Evolutionary conservation across 78 protist genomes (phyloP).

Genomic region (Dictyostelium firmibasis): DNA sequence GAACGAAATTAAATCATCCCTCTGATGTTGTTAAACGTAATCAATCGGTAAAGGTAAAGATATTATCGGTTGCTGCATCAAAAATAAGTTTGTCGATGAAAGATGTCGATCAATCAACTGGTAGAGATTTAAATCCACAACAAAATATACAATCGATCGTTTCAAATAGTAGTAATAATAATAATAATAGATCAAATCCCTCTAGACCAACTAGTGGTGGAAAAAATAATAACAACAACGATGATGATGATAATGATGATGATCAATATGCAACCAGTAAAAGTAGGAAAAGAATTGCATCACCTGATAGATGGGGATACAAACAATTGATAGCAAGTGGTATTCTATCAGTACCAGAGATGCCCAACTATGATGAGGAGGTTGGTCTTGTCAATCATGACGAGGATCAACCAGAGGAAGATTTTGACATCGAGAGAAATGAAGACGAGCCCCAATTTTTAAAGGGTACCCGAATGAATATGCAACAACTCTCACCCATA

Average conservation of each 20-base stretch:
- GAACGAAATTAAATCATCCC: neutral
- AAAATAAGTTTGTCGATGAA: conserved; percentile 86
- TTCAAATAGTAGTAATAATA: neutral
- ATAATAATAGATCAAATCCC: conserved; percentile 41
- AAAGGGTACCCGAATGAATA: conserved; percentile 71
- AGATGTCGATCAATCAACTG: conserved; percentile 94
- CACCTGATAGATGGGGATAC: conserved; percentile 94
- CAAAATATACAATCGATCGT: neutral
- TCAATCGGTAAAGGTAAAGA: conserved; percentile 89
- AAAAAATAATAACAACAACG: neutral
- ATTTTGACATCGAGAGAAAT: conserved; percentile 94
- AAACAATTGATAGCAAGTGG: conserved; percentile 93
- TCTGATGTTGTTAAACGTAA: conserved; percentile 40
- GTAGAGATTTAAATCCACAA: conserved; percentile 89
- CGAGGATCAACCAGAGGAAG: conserved; percentile 84
- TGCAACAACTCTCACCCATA: conserved; percentile 90
- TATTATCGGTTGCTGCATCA: conserved; percentile 74
- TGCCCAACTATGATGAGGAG: conserved; percentile 86
- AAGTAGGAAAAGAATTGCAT: conserved; percentile 82
- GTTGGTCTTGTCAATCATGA: conserved; percentile 63
- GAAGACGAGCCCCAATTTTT: conserved; percentile 96
- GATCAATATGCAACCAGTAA: conserved; percentile 15
- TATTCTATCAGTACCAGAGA: conserved; percentile 73
- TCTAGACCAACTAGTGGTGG: neutral
- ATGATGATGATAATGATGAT: neutral